Base-by-base conservation (phyloP, 2,329 filamentous ascomycete species). In the Alternaria infectoria region DNA sequence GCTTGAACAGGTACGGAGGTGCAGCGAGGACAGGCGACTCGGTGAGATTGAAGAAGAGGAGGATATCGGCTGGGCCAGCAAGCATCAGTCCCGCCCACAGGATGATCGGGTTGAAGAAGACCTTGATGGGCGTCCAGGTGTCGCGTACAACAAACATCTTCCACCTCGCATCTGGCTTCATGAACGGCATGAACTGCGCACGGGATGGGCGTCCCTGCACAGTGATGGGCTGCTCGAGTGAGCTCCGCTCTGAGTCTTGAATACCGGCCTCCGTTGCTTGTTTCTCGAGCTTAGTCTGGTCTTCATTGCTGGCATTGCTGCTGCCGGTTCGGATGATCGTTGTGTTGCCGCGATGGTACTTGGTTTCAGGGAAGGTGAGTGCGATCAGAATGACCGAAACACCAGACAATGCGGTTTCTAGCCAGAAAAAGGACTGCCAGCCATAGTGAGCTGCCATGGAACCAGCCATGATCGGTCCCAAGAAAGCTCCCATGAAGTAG, bases 31-130 rank as follows among this genome's bases (percentile, higher is more conserved):
- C 77, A 13, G 81, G 79, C 2, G 83, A 83, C 66, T 86, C 81
- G 10, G 82, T 85, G n/a, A 86, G 76, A 71, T 85, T 86, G 68
- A 84, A 83, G 57, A 82, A 81, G 5, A 86, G 81, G 15, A 85
- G 77, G 4, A 82, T 71, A 49, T 83, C 81, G 5, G 75, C 75
- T n/a, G 75, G 75, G 6, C 74, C 75, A 3, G 75, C 75, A 50
- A 78, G 71, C 75, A 78, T 78, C 30, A 78, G 64, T 1, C 74
- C 74, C 1, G 75, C 74, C 75, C 75, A 78, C 9, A 77, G 54
- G 72, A 83, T 79, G 65, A 83, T 83, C 6, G 82, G 82, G 67
- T 82, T 82, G 74, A 81, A 79, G 72, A 83, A 83, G 43, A 82
- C 74, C 26, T 80, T 77, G 61, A 83, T 63, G 0, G 80, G 81